A percentile compares a stretch with the other conserved stretches of the same genome.
phyloP scores from a whole-genome alignment of 306 rosid genomes.

The Herpetospermum pedunculosum region DNA sequence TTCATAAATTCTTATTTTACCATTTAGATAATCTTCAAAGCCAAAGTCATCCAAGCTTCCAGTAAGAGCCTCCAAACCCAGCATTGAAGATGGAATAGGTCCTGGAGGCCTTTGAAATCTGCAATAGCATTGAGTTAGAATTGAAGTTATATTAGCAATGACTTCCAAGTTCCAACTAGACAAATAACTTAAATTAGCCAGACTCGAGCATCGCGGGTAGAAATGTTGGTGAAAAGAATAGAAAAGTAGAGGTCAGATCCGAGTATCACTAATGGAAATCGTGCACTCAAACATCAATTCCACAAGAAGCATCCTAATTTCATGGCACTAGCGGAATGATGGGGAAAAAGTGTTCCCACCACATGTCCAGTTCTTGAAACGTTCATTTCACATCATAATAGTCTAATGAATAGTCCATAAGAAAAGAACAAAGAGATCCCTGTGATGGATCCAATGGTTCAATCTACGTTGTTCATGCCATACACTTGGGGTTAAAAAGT shows the following conservation, averaged over 20 bases:
- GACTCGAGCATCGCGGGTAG: not conserved
- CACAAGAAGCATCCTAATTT: not conserved
- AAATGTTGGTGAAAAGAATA: not conserved
- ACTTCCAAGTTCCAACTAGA: not conserved
- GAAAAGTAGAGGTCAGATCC: not conserved
- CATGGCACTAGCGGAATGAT: not conserved
- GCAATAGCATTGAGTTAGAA: conserved; percentile 8
- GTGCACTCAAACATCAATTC: not conserved
- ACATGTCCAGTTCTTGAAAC: no score
- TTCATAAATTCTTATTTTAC: conserved; percentile 20
- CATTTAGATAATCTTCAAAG: conserved; percentile 71
- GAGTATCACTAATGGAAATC: not conserved
- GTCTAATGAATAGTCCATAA: no score
- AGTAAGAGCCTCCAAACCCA: conserved; percentile 66
- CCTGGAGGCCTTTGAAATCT: conserved; percentile 84
- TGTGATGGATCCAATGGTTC: no score
- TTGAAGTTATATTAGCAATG: not conserved
- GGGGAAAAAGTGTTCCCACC: no score
- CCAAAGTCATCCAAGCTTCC: conserved; percentile 64
- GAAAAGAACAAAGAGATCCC: no score
- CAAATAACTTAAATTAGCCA: not conserved
- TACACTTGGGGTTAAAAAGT: no score
- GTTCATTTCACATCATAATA: no score
- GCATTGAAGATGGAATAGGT: conserved; percentile 46
- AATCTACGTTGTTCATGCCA: no score